Percentiles rank a stretch among this genome's conserved stretches.
phyloP scores from a whole-genome alignment of 169 alveolate genomes.

The Theileria sp. region DNA sequence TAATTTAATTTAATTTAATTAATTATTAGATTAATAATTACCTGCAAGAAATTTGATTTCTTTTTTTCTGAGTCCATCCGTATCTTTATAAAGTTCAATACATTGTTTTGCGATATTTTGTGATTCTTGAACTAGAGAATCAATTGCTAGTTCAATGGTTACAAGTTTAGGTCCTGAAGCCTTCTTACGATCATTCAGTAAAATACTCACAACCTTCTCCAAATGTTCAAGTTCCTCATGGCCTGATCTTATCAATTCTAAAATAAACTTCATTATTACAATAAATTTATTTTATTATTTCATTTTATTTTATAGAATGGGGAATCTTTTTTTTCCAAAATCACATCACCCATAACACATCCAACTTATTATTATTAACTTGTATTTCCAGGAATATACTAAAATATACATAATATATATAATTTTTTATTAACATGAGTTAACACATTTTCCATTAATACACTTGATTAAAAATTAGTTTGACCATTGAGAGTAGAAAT shows the following conservation, averaged over 20 bases:
- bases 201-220: constrained; percentile 63
- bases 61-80: constrained; percentile 65
- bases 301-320: neutral
- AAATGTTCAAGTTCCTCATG: constrained; percentile 69
- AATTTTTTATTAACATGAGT: neutral
- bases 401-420: neutral
- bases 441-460: neutral
- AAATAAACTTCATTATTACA: constrained; percentile 52
- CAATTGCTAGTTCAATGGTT: constrained; percentile 62
- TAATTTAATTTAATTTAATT: neutral
- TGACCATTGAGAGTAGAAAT: constrained; percentile 78
- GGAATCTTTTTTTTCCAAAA: neutral
- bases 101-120: constrained; percentile 46
- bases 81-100: constrained; percentile 50
- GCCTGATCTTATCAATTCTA: constrained; percentile 60
- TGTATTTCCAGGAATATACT: neutral
- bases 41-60: constrained; percentile 64
- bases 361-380: neutral
- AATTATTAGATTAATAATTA: neutral
- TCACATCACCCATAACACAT: neutral
- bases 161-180: constrained; percentile 60
- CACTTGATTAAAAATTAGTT: constrained; percentile 2
- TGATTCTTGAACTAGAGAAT: constrained; percentile 52
- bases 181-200: constrained; percentile 52
- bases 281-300: neutral